Percentiles rank a stretch among this genome's conserved stretches.
Evolutionary conservation across 177 flowering plant genomes (phyloP).

Genomic region (Vitis hybrid): DNA sequence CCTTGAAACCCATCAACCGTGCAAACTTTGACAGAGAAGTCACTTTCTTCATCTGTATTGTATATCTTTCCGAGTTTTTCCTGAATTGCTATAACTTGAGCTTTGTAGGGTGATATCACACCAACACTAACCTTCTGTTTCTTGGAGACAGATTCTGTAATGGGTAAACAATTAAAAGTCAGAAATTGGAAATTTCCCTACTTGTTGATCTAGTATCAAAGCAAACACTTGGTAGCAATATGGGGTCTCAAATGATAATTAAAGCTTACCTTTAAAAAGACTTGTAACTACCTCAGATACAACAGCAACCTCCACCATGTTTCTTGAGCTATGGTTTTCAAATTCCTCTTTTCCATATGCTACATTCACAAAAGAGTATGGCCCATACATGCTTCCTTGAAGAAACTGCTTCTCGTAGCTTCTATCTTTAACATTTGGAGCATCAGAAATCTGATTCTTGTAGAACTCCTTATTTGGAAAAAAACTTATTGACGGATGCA

Average conservation of each 20-base stretch:
- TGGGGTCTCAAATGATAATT: too few species aligned
- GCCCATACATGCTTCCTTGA: conserved; percentile 47
- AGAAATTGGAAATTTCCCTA: too few species aligned
- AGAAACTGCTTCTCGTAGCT: conserved; percentile 37
- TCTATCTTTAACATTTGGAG: conserved; percentile 30
- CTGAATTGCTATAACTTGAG: conserved; percentile 54
- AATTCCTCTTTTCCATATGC: conserved; percentile 44
- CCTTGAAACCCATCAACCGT: conserved; percentile 84
- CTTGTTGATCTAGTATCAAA: too few species aligned
- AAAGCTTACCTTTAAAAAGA: conserved; percentile 41
- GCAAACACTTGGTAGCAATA: too few species aligned
- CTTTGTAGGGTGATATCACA: conserved; percentile 65
- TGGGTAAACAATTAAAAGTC: not conserved
- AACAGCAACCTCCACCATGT: conserved; percentile 63
- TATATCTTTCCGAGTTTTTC: conserved; percentile 35
- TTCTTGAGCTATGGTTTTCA: conserved; percentile 40
- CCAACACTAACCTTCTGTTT: conserved; percentile 50
- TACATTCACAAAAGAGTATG: conserved; percentile 70
- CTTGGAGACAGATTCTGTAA: conserved; percentile 13
- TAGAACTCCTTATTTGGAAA: conserved; percentile 63
- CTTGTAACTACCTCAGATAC: conserved; percentile 34
- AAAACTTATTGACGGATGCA: conserved; percentile 59
- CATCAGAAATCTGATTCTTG: conserved; percentile 44
- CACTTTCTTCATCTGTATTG: not conserved
- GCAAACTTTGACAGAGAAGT: conserved; percentile 42